Base-by-base conservation (phyloP, 2,329 filamentous ascomycete species). In the Aspergillus cejpii region DNA sequence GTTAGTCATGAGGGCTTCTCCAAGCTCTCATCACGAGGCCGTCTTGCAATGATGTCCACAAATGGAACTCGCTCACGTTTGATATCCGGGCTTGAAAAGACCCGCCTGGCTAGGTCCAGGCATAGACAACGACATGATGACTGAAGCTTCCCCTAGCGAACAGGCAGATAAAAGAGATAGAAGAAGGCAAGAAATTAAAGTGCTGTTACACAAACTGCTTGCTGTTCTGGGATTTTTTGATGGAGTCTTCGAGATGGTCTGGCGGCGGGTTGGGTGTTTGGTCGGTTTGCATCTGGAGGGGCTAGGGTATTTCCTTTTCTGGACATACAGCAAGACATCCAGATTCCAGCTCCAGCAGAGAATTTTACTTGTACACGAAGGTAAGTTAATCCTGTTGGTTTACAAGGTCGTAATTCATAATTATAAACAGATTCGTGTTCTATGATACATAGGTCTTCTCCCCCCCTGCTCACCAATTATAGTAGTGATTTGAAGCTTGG, bases 41-140 rank as follows among this genome's bases (percentile, higher is more conserved):
- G 14, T 8, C 11, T 15, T 19, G 40, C 39, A 46, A 45, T 47
- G 47, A 39, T 36, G 47, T 48, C 46, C 44, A 47, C 45, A 45
- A 50, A 45, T 50, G 47, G 50, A 43, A 39, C 38, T 56, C 41
- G 72, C 79, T 66, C 80, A 96, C 90, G 86, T 94, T 71, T 90
- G 90, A 74, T 98, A 98, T 62, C 91, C 91, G 61, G 83, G 78
- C 77, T 97, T 97, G 79, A 98, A 97, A 31, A 97, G 80, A 68
- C 86, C 85, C 63, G 85, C 79, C 69, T 96, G 95, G 52, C 92
- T 92, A 60, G 92, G 91, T 70, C 83, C 87, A 54, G 92, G 92
- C 66, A 98, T 94, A 66, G 89, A 87, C 67, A 98, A 82, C 72
- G 92, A 98, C 92, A 98, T 97, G 60, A 56, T 73, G 53, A 55